phyloP scores from a whole-genome alignment of 2,329 filamentous ascomycete species.

The Alternaria hordeiaustralica region DNA sequence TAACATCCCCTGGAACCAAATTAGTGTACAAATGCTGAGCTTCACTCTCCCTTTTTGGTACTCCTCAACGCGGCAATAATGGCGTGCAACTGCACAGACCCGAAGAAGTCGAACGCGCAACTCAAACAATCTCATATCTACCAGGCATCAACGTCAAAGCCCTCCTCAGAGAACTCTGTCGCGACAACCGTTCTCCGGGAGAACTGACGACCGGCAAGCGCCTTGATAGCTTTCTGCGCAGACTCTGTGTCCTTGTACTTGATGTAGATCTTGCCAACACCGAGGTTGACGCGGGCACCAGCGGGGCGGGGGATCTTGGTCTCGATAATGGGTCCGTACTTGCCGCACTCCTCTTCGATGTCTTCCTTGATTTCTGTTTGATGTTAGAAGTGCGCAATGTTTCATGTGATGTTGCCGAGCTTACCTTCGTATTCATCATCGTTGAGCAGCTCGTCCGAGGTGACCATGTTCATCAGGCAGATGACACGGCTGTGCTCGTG shows the following conservation, averaged over 20 bases:
- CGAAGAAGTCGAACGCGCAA: constrained; percentile 1
- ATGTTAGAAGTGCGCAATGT: constrained; percentile 6
- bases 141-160: constrained; percentile 92
- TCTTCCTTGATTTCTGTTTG: constrained; percentile 93
- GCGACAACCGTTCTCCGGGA: constrained; percentile 94
- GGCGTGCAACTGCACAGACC: constrained; percentile 6
- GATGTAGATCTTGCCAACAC: constrained; percentile 97
- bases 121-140: constrained; percentile 50
- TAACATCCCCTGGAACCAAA: constrained; percentile 7
- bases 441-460: constrained; percentile 90
- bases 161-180: constrained; percentile 97
- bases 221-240: constrained; percentile 82
- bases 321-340: constrained; percentile 85
- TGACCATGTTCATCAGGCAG: constrained; percentile 98
- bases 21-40: constrained; percentile 12
- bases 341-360: constrained; percentile 88
- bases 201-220: constrained; percentile 95
- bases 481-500: constrained; percentile 83
- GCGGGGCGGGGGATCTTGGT: constrained; percentile 91
- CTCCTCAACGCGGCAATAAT: not conserved
- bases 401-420: constrained; percentile 50
- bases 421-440: constrained; percentile 89
- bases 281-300: constrained; percentile 81
- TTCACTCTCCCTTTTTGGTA: constrained; percentile 6
- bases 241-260: constrained; percentile 83